These are phyloP conservation scores for Smallanthus sonchifolius DNA, from an alignment of 129 eudicot species.

Conservation along the genomic window DNA sequence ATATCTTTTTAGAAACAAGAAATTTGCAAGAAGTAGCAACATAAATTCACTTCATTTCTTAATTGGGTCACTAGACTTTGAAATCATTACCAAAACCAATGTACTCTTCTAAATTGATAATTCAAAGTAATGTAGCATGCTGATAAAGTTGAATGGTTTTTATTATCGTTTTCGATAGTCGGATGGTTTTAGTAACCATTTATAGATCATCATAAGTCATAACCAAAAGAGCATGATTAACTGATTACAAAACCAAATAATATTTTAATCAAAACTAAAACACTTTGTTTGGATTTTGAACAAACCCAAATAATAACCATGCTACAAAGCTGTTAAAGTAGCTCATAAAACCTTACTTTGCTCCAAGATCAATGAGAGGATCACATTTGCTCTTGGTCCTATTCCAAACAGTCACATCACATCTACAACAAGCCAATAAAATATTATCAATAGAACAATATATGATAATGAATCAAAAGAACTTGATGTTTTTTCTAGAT, in stretches of 20 bases:
- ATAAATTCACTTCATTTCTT: neutral
- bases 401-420: slow-evolving; percentile 97
- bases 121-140: neutral
- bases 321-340: slow-evolving; percentile 7
- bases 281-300: neutral
- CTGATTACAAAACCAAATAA: neutral
- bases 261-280: neutral
- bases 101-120: neutral
- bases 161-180: neutral
- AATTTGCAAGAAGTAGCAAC: neutral
- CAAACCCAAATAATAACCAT: neutral
- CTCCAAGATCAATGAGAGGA: slow-evolving; percentile 86
- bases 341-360: slow-evolving; percentile 59
- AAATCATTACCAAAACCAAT: neutral
- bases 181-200: neutral
- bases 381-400: slow-evolving; percentile 98
- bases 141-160: neutral
- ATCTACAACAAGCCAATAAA: slow-evolving; percentile 47
- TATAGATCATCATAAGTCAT: neutral
- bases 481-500: neutral
- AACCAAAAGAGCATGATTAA: neutral
- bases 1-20: neutral
- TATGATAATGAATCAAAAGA: neutral
- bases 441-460: slow-evolving; percentile 5
- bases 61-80: neutral